These are phyloP conservation scores for Mayamaea pseudoterrestris DNA, from an alignment of 108 stramenopile genomes.

Conservation along the genomic window DNA sequence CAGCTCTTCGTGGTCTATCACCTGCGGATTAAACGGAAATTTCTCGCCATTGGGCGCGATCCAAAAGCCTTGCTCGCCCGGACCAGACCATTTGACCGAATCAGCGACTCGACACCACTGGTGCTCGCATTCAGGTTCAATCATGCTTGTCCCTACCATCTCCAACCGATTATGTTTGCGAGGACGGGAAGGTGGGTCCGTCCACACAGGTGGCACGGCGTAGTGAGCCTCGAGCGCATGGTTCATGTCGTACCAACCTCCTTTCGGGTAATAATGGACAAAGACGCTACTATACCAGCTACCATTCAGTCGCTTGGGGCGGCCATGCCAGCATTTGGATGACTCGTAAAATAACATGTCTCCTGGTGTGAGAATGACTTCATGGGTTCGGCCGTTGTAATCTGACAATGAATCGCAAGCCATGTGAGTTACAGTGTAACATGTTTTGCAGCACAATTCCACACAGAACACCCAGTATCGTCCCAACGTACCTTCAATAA, in stretches of 20 bases:
- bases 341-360: conserved; percentile 82
- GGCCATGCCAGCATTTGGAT: conserved; percentile 71
- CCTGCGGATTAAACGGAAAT: conserved; percentile 14
- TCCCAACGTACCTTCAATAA: too few species aligned
- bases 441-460: too few species aligned
- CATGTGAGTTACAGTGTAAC: too few species aligned
- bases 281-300: conserved; percentile 60
- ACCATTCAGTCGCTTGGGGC: conserved; percentile 56
- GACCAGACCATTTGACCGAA: conserved; percentile 51
- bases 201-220: conserved; percentile 44
- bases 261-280: conserved; percentile 63
- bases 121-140: conserved; percentile 55
- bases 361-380: conserved; percentile 50
- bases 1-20: conserved; percentile 11
- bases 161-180: conserved; percentile 15
- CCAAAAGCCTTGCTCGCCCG: conserved; percentile 33
- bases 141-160: conserved; percentile 44
- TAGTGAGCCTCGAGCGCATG: conserved; percentile 52
- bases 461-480: too few species aligned
- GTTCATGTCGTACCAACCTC: conserved; percentile 24
- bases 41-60: conserved; percentile 22
- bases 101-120: conserved; percentile 50
- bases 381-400: conserved; percentile 18
- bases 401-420: too few species aligned
- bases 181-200: conserved; percentile 10